A percentile compares a stretch with the other conserved stretches of the same genome.
These are phyloP conservation scores for Raphanus hybrid DNA, from an alignment of 441 rosid genomes.

Conservation along the genomic window DNA sequence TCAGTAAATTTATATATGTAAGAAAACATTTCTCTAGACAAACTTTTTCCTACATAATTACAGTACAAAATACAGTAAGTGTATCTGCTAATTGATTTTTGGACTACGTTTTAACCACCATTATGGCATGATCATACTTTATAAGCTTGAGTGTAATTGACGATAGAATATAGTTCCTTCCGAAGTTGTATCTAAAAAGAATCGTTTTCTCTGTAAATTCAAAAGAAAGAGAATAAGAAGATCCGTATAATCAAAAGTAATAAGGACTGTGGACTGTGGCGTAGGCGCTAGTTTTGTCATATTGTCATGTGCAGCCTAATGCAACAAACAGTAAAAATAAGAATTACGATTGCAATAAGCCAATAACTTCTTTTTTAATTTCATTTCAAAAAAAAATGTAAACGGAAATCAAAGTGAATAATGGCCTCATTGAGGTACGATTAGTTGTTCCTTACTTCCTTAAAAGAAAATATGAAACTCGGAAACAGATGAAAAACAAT, in stretches of 20 bases:
- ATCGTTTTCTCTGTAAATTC: neutral
- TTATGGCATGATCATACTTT: neutral
- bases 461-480: neutral
- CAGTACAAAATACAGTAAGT: neutral
- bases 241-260: neutral
- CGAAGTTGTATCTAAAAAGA: neutral
- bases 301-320: conserved; percentile 10
- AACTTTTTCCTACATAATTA: neutral
- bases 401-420: neutral
- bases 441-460: conserved; percentile 1
- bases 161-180: neutral
- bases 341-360: neutral
- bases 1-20: neutral
- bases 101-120: conserved; percentile 1
- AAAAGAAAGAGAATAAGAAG: neutral
- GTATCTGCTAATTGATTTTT: neutral
- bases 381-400: neutral
- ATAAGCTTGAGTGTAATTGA: conserved; percentile 1
- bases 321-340: neutral
- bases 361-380: neutral
- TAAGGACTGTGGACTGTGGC: neutral
- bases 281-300: neutral
- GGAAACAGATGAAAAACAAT: conserved; percentile 2
- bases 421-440: conserved; percentile 4
- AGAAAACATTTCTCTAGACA: neutral